These are phyloP conservation scores for Boletus rubropictus DNA, from an alignment of 768 basidiomycete genomes.

Conservation along the genomic window DNA sequence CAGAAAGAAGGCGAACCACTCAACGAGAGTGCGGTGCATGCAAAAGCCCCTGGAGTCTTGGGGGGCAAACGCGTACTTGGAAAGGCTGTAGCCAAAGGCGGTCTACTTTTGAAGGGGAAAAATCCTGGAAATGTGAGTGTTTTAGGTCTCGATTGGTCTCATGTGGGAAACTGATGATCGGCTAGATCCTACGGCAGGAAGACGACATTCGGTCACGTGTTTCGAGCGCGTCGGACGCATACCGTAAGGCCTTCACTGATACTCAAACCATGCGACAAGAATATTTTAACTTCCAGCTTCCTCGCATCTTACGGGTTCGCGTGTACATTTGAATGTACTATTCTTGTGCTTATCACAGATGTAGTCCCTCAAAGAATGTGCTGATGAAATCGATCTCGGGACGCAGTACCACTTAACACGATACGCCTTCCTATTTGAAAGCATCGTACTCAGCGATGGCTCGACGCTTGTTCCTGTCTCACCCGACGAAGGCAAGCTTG, in stretches of 20 bases:
- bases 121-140: constrained; percentile 74
- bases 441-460: constrained; percentile 83
- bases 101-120: constrained; percentile 83
- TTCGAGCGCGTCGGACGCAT: constrained; percentile 81
- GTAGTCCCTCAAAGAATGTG: constrained; percentile 87
- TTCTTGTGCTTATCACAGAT: constrained; percentile 9
- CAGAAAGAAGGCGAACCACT: constrained; percentile 94
- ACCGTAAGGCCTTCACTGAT: constrained; percentile 84
- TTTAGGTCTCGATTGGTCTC: constrained; percentile 6
- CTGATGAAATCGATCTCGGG: constrained; percentile 95
- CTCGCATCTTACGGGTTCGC: constrained; percentile 85
- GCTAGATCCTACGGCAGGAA: constrained; percentile 83
- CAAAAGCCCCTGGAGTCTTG: constrained; percentile 49
- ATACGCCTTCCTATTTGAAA: constrained; percentile 93
- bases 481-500: constrained; percentile 55
- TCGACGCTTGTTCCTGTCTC: constrained; percentile 71
- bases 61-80: constrained; percentile 80
- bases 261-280: constrained; percentile 90
- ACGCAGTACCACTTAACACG: constrained; percentile 95
- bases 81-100: constrained; percentile 89
- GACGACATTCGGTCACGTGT: constrained; percentile 88
- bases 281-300: constrained; percentile 96
- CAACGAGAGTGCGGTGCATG: constrained; percentile 72
- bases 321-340: background rate
- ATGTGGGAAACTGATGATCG: constrained; percentile 4